Evolutionary conservation across 1,139 yeast genomes (phyloP).

Genomic region (Nakaseomyces sp.): DNA sequence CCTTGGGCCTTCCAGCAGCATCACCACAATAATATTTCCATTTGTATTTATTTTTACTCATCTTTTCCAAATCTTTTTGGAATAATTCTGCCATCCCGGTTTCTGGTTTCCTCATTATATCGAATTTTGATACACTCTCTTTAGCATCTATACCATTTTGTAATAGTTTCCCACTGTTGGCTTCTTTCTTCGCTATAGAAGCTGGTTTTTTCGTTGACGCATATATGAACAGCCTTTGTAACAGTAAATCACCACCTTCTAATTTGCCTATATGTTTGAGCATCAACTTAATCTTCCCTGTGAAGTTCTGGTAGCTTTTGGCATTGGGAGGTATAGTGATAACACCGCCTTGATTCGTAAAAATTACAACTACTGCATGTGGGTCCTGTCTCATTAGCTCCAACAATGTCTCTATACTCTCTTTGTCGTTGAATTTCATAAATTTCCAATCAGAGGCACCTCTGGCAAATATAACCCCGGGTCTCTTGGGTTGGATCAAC

Average conservation of each 20-base stretch:
- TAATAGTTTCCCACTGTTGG: not conserved
- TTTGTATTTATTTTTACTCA: conserved; percentile 32
- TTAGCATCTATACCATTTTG: conserved; percentile 9
- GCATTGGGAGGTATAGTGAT: conserved; percentile 35
- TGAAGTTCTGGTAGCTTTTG: conserved; percentile 46
- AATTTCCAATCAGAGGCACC: conserved; percentile 28
- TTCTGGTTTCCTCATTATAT: conserved; percentile 60
- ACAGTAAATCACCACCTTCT: conserved; percentile 19
- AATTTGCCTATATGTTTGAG: conserved; percentile 18
- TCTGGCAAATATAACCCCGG: conserved; percentile 20
- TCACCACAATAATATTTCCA: conserved; percentile 79
- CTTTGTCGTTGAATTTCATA: conserved; percentile 16
- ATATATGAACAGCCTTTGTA: conserved; percentile 42
- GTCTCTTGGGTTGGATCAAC: conserved; percentile 23
- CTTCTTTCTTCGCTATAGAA: conserved; percentile 18
- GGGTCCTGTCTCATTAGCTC: conserved; percentile 28
- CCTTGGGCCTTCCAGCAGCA: conserved; percentile 79
- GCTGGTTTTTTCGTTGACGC: conserved; percentile 53
- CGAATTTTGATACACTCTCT: conserved; percentile 27
- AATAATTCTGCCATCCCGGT: conserved; percentile 62
- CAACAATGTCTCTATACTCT: conserved; percentile 15
- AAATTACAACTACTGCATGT: conserved; percentile 45
- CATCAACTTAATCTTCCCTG: conserved; percentile 38
- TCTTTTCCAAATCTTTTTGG: conserved; percentile 27
- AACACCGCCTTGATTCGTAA: conserved; percentile 75